A percentile compares a stretch with the other conserved stretches of the same genome.
phyloP scores from a whole-genome alignment of 768 basidiomycete species.

The Daedalea quercina region DNA sequence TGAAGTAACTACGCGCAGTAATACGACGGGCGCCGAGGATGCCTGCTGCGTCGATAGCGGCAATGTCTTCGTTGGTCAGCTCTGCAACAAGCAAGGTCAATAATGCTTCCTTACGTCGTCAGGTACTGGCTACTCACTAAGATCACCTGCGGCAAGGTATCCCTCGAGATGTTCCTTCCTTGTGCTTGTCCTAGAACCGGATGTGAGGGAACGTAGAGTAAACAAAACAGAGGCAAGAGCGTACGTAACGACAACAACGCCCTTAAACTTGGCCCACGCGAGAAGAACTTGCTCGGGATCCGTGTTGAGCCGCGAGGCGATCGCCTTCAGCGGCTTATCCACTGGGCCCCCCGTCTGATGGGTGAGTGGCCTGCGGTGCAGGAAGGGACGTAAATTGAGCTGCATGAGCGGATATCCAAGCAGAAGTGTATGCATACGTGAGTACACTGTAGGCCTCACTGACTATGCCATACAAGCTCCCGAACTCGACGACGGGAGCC shows the following conservation, averaged over 20 bases:
- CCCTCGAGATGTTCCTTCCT: conserved; percentile 59
- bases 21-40: conserved; percentile 28
- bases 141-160: conserved; percentile 62
- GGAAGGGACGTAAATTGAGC: no score
- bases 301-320: conserved; percentile 43
- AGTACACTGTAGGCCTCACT: conserved; percentile 71
- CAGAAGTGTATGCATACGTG: conserved; percentile 33
- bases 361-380: conserved; percentile 50
- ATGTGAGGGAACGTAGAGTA: background rate
- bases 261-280: conserved; percentile 68
- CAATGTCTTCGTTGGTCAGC: conserved; percentile 44
- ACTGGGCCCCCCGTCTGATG: conserved; percentile 53
- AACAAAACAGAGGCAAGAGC: conserved; percentile 11
- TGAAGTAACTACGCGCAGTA: conserved; percentile 14
- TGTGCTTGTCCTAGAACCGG: conserved; percentile 45
- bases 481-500: conserved; percentile 50
- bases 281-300: conserved; percentile 63
- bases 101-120: background rate
- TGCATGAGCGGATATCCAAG: no score
- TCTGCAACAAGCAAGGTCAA: conserved; percentile 23
- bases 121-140: conserved; percentile 33
- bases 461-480: conserved; percentile 49
- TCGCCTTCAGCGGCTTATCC: conserved; percentile 48
- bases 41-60: conserved; percentile 53
- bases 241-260: conserved; percentile 57